Evolutionary conservation across 2,329 filamentous ascomycete species (phyloP), one percentile per base, ranked within the genome.

Genomic region (Apiospora malaysiana): DNA sequence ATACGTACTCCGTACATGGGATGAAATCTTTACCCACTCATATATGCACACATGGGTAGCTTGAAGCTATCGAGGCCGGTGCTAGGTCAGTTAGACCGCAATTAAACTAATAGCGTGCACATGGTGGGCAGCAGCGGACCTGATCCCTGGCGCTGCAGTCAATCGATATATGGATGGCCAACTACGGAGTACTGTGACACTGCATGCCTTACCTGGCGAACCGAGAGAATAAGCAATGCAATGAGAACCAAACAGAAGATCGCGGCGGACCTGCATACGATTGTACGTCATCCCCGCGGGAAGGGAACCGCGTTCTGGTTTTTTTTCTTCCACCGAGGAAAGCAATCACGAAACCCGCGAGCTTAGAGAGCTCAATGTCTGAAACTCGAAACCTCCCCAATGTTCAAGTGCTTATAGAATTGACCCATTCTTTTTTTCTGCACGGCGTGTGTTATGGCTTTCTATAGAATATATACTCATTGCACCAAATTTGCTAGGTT

Each of bases 61-160:
- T n/a, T 21, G 21, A 63, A 40, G 56, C 32, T 63, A 63, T 59
- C 32, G 56, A 21, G 5, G 45, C 14, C 45, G 2, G 45, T 32
- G 45, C 45, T 47, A 47, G 32, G n/a, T 21, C 9, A 32, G 32
- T 21, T 63, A 40, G 32, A 14, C 21, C 27, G 32, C 32, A 23
- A 40, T 63, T 32, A 63, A 63, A 32, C 56, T 63, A 40, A 63
- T 27, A 56, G 56, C 32, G 32, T 63, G 56, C 42, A 45, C 16
- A 14, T 45, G 42, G 42, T 45, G 42, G 42, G 25, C 14, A 12
- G 56, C 18, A 32, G 56, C 56, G 32, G 56, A 40, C 32, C 49
- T 56, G 23, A 56, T 40, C 56, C 56, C 56, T 63, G 56, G 21
- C 7, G 56, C 56, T 40, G 56, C 56, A 63, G 56, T 63, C 32